Evolutionary conservation across 139 green algal species (phyloP).

Genomic region (Limnomonas spitsbergensis): DNA sequence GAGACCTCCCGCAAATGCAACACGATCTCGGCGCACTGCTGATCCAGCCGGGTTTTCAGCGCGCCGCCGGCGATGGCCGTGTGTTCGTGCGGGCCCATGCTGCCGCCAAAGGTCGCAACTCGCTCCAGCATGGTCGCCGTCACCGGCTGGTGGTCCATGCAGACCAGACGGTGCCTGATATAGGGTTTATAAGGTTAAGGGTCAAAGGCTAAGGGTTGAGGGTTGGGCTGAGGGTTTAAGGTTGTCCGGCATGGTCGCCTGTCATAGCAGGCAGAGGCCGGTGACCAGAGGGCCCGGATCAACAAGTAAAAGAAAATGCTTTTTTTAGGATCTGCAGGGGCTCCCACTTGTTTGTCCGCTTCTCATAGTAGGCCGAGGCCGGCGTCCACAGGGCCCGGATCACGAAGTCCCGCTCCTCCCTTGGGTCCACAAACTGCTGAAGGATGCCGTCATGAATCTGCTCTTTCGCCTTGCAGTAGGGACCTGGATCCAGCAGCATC

Average conservation of each 20-base stretch:
- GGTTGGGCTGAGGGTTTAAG: not conserved
- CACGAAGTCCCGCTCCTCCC: not conserved
- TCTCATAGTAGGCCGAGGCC: not conserved
- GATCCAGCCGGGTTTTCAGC: conserved; percentile 1
- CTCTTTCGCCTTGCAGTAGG: not conserved
- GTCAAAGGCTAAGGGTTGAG: not conserved
- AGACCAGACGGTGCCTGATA: not conserved
- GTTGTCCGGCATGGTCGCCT: not conserved
- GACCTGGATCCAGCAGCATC: not conserved
- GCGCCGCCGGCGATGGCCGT: not conserved
- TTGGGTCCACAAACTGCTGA: not conserved
- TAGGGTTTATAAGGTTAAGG: not conserved
- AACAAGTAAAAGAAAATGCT: not conserved
- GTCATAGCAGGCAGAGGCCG: not conserved
- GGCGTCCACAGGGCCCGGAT: not conserved
- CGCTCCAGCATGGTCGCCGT: not conserved
- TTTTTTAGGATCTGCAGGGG: not conserved
- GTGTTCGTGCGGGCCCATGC: not conserved
- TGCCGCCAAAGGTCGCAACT: not conserved
- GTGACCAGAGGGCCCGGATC: not conserved
- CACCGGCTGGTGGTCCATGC: not conserved
- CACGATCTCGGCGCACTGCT: conserved; percentile 27
- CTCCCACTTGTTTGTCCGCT: not conserved
- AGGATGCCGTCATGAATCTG: not conserved
- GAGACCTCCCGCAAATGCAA: conserved; percentile 32